These are phyloP conservation scores for Albizia julibrissin DNA, from an alignment of 306 rosid genomes.

Conservation along the genomic window DNA sequence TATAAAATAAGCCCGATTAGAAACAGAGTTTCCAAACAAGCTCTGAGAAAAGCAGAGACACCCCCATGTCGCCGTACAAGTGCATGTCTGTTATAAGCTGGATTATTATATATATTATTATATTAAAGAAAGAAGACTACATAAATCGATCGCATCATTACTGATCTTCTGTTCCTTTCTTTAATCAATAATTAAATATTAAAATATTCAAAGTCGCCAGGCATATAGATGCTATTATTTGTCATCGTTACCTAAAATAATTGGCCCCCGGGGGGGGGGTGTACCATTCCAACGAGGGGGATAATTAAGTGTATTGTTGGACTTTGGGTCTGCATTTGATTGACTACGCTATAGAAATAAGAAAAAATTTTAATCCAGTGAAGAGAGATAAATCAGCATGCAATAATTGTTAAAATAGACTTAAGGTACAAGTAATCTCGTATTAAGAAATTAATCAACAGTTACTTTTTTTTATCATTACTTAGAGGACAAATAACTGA, in stretches of 20 bases:
- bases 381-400: too few species aligned
- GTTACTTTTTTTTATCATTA: too few species aligned
- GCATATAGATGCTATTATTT: background rate
- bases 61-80: background rate
- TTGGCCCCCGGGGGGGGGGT: constrained; percentile 34
- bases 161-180: constrained; percentile 19
- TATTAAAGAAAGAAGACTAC: background rate
- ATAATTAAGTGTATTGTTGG: too few species aligned
- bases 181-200: background rate
- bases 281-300: constrained; percentile 34
- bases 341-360: too few species aligned
- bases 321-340: too few species aligned
- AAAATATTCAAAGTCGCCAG: constrained; percentile 10
- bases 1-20: too few species aligned
- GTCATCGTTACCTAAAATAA: constrained; percentile 17
- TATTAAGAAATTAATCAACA: too few species aligned
- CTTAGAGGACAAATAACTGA: too few species aligned
- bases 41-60: background rate
- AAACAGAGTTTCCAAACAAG: too few species aligned
- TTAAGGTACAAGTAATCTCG: too few species aligned
- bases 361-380: too few species aligned
- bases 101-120: background rate
- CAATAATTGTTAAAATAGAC: too few species aligned
- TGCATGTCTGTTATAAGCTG: constrained; percentile 4
- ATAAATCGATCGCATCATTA: background rate